Conservation (phyloP, 805 yeast genomes). For the Candida ovalis region DNA sequence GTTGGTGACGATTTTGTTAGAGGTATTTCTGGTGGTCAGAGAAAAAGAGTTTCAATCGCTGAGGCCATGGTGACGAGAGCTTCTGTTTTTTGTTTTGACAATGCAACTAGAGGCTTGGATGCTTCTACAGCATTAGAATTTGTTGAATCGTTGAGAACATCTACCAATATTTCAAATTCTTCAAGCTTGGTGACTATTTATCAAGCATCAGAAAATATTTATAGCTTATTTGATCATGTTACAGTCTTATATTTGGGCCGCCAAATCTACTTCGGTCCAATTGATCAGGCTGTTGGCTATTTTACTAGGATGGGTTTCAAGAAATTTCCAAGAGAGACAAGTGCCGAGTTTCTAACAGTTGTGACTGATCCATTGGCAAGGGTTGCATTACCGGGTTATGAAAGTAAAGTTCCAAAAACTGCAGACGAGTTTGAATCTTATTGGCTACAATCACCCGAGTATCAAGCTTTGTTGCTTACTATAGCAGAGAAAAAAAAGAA, state of each 20-base stretch:
- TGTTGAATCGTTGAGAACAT: slow-evolving; percentile 55
- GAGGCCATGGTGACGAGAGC: slow-evolving; percentile 70
- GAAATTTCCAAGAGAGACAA: slow-evolving; percentile 61
- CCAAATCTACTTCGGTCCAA: slow-evolving; percentile 61
- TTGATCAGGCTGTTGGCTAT: slow-evolving; percentile 51
- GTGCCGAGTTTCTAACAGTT: slow-evolving; percentile 64
- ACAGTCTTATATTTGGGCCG: slow-evolving; percentile 55
- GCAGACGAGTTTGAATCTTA: slow-evolving; percentile 54
- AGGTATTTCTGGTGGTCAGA: slow-evolving; percentile 80
- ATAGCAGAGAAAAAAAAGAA: slow-evolving; percentile 34
- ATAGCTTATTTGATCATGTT: slow-evolving; percentile 60
- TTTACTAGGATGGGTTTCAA: slow-evolving; percentile 55
- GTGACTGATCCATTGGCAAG: slow-evolving; percentile 66
- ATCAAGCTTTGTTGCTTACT: slow-evolving; percentile 31
- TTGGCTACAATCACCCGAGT: slow-evolving; percentile 58
- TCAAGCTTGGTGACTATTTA: slow-evolving; percentile 20
- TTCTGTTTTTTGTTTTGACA: slow-evolving; percentile 68
- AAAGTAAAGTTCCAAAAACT: slow-evolving; percentile 50
- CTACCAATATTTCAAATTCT: slow-evolving; percentile 11
- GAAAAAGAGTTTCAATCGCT: slow-evolving; percentile 80
- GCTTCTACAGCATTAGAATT: slow-evolving; percentile 80
- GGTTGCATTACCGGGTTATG: slow-evolving; percentile 44
- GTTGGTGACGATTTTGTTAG: slow-evolving; percentile 63
- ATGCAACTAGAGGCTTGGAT: slow-evolving; percentile 83
- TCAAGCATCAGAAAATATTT: slow-evolving; percentile 66